phyloP scores from a whole-genome alignment of 2,329 filamentous ascomycete species.

The Mycosphaerella sp. region DNA sequence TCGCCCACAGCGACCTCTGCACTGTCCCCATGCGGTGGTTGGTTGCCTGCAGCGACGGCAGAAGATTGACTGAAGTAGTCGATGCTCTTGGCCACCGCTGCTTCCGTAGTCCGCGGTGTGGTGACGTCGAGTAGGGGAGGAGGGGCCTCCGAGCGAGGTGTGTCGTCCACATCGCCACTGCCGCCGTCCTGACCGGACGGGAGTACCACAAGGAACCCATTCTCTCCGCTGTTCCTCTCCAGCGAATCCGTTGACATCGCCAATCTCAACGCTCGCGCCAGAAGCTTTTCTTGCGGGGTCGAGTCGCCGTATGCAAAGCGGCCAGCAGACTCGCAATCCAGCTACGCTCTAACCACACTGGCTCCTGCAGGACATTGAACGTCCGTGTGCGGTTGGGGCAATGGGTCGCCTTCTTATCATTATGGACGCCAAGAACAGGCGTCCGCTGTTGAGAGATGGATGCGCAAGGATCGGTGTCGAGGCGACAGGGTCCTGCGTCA shows the following conservation, averaged over 20 bases:
- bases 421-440: constrained; percentile 12
- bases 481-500: constrained; percentile 1
- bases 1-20: neutral
- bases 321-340: constrained; percentile 7
- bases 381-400: constrained; percentile 6
- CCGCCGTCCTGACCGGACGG: constrained; percentile 10
- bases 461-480: neutral
- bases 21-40: neutral
- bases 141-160: constrained; percentile 38
- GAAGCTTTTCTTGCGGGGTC: neutral
- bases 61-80: constrained; percentile 15
- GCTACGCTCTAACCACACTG: constrained; percentile 27
- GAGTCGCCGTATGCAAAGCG: constrained; percentile 6
- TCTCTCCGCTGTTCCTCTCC: constrained; percentile 13
- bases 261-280: constrained; percentile 8
- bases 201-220: neutral
- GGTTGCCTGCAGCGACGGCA: neutral
- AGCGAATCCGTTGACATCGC: constrained; percentile 23
- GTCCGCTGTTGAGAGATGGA: constrained; percentile 12
- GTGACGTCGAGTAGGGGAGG: constrained; percentile 29
- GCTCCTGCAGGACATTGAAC: constrained; percentile 30
- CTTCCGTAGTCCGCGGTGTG: constrained; percentile 18
- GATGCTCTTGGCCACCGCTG: neutral
- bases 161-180: constrained; percentile 34
- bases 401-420: constrained; percentile 19